phyloP scores from a whole-genome alignment of 495 filamentous ascomycete species.

The Daldinia loculata region DNA sequence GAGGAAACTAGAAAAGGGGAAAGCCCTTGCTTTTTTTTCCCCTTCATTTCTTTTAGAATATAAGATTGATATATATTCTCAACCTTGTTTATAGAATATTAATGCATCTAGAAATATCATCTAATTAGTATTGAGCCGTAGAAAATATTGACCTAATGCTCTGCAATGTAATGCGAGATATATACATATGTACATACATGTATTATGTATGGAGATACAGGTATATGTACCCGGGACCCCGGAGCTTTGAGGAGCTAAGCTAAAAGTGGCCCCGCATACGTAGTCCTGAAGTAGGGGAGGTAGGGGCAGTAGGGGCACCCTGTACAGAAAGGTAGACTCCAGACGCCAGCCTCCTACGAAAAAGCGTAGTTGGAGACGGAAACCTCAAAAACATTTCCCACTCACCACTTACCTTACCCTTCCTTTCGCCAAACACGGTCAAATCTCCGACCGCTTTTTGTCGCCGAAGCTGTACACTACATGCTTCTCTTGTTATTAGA shows the following conservation, averaged over 20 bases:
- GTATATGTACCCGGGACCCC: constrained; percentile 29
- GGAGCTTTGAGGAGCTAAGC: constrained; percentile 31
- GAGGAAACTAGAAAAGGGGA: background rate
- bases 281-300: constrained; percentile 24
- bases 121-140: background rate
- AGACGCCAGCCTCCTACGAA: constrained; percentile 39
- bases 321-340: constrained; percentile 10
- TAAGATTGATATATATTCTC: background rate
- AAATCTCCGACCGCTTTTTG: constrained; percentile 12
- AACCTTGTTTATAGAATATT: background rate
- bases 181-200: background rate
- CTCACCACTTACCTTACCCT: constrained; percentile 21
- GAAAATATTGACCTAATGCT: background rate
- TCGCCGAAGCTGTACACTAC: constrained; percentile 27
- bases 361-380: constrained; percentile 36
- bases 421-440: constrained; percentile 24
- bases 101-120: background rate
- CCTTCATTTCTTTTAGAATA: background rate
- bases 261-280: constrained; percentile 39
- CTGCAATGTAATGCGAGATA: constrained; percentile 1
- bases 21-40: background rate
- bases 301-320: constrained; percentile 12
- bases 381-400: constrained; percentile 35
- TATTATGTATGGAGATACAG: constrained; percentile 2
- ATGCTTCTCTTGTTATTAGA: constrained; percentile 6